phyloP scores from a whole-genome alignment of 2,329 filamentous ascomycete genomes.

The Penicillium oxalicum region DNA sequence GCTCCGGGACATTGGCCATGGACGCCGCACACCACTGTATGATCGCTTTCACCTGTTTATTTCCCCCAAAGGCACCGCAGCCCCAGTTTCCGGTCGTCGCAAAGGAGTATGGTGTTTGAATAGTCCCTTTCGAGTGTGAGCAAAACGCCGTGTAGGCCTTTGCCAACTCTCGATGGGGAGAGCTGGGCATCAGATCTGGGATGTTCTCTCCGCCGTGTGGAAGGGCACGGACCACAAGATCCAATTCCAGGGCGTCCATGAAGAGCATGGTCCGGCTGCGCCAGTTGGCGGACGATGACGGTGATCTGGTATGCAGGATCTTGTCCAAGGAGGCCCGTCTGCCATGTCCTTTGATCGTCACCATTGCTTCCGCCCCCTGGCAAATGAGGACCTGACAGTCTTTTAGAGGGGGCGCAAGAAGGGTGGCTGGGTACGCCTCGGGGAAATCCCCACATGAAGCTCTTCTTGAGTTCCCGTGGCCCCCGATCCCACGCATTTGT shows the following conservation, averaged over 20 bases:
- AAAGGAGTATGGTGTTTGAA: background rate
- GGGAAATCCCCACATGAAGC: background rate
- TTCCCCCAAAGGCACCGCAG: background rate
- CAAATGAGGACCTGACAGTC: background rate
- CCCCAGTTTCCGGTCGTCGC: background rate
- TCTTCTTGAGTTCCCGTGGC: background rate
- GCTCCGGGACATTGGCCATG: background rate
- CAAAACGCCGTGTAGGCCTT: background rate
- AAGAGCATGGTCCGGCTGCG: background rate
- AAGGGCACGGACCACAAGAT: background rate
- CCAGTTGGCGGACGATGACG: background rate
- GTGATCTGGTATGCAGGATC: background rate
- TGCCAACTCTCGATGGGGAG: background rate
- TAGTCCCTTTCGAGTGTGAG: background rate
- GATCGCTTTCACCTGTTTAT: background rate
- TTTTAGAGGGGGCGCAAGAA: background rate
- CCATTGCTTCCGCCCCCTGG: background rate
- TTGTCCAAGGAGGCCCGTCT: background rate
- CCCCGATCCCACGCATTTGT: background rate
- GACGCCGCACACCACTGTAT: background rate
- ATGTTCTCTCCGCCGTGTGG: background rate
- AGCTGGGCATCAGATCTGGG: too few species aligned
- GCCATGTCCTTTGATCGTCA: background rate
- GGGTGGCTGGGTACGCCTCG: background rate
- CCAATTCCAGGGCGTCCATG: background rate